These are phyloP conservation scores for Lenzites betulinus DNA, from an alignment of 768 basidiomycete species.

Conservation along the genomic window DNA sequence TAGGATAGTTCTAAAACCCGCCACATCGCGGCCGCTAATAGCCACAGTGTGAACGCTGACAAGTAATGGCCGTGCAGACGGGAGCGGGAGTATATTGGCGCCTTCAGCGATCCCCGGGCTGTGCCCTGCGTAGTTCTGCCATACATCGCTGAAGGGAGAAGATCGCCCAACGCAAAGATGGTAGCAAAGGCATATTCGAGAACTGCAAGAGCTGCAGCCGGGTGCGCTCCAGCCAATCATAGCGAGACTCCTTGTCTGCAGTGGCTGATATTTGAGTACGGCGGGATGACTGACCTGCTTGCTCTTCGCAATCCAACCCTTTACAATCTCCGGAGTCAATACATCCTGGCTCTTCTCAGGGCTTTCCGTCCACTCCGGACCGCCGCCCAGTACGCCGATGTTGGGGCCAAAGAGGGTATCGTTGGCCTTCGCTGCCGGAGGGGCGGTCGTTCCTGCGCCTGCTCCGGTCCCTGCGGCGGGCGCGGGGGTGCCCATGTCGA, in stretches of 20 bases:
- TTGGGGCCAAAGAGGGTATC: conserved; percentile 92
- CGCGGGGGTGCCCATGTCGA: conserved; percentile 36
- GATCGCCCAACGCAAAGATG: no score
- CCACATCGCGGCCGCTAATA: no score
- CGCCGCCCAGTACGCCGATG: conserved; percentile 72
- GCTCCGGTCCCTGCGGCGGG: conserved; percentile 2
- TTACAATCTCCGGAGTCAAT: conserved; percentile 81
- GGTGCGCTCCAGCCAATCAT: no score
- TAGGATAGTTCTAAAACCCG: background rate
- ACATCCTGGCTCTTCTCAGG: conserved; percentile 72
- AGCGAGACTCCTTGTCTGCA: no score
- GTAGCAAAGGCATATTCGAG: no score
- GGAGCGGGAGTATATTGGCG: background rate
- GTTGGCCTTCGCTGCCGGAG: conserved; percentile 48
- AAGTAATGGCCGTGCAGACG: background rate
- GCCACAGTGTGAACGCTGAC: no score
- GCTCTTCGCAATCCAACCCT: conserved; percentile 81
- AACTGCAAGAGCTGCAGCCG: no score
- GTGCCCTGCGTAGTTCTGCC: background rate
- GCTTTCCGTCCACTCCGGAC: conserved; percentile 69
- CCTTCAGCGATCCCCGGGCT: background rate
- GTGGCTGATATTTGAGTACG: background rate
- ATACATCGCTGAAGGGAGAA: no score
- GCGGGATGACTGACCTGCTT: conserved; percentile 64
- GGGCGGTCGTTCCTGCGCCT: conserved; percentile 9